Evolutionary conservation across 768 basidiomycete species (phyloP).

Genomic region (Hirschioporus abietinus): DNA sequence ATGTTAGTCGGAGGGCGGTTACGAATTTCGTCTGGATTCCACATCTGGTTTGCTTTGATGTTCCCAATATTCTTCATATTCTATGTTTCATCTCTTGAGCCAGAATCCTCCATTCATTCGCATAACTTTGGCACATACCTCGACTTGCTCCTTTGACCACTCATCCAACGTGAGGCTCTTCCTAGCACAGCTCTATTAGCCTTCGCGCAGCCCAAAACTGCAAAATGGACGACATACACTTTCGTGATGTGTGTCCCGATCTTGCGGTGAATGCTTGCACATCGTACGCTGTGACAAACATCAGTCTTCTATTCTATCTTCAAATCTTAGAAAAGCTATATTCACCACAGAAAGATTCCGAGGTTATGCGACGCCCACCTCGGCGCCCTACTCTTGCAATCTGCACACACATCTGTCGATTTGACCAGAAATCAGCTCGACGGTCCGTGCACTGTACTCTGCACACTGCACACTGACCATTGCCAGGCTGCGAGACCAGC

Average conservation of each 20-base stretch:
- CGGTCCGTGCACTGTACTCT: not conserved
- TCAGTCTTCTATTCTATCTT: constrained; percentile 9
- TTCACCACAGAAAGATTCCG: constrained; percentile 83
- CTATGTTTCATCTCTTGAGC: constrained; percentile 51
- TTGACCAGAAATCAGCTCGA: constrained; percentile 1
- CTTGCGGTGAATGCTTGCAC: constrained; percentile 91
- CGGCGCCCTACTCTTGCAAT: constrained; percentile 83
- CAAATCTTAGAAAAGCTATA: constrained; percentile 7
- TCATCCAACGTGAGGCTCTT: constrained; percentile 87
- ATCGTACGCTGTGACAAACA: constrained; percentile 54
- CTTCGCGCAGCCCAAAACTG: not conserved
- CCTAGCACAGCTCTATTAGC: constrained; percentile 32
- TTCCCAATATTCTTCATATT: constrained; percentile 81
- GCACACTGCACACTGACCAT: constrained; percentile 47
- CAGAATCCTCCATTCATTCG: constrained; percentile 74
- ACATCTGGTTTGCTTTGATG: constrained; percentile 67
- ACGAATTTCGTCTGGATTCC: constrained; percentile 78
- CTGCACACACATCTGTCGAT: constrained; percentile 75
- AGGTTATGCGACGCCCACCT: constrained; percentile 88
- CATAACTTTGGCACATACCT: constrained; percentile 67
- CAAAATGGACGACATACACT: constrained; percentile 54
- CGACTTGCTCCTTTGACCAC: constrained; percentile 86
- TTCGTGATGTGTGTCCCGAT: constrained; percentile 91
- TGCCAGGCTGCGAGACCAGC: constrained; percentile 68
- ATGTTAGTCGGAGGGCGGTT: constrained; percentile 80